phyloP scores from a whole-genome alignment of 2,329 filamentous ascomycete species.

The Dothideomycetidae sp. region DNA sequence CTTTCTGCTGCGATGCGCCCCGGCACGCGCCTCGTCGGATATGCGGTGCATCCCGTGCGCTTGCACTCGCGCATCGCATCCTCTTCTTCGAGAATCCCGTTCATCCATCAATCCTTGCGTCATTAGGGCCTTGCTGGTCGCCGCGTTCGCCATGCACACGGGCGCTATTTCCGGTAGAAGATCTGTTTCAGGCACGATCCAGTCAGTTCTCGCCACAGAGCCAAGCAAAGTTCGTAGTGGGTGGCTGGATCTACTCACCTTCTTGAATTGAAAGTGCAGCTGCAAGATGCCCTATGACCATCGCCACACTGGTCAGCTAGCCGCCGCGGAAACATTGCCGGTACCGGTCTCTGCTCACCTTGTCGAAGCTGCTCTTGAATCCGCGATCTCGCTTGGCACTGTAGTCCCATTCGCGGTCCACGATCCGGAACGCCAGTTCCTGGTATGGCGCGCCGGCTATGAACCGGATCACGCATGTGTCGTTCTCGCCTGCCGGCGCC shows the following conservation, averaged over 20 bases:
- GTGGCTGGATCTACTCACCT: conserved; percentile 49
- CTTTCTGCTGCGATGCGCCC: too few relatives aligned
- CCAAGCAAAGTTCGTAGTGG: too few relatives aligned
- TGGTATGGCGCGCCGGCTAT: conserved; percentile 91
- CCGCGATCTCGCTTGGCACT: conserved; percentile 88
- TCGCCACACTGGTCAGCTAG: conserved; percentile 7
- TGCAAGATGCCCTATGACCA: conserved; percentile 68
- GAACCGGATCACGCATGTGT: conserved; percentile 93
- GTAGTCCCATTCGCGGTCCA: conserved; percentile 98
- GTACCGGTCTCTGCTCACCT: conserved; percentile 46
- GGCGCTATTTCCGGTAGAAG: conserved; percentile 32
- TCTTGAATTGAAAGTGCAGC: conserved; percentile 97
- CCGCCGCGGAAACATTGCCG: conserved; percentile 10
- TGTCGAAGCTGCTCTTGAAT: conserved; percentile 94
- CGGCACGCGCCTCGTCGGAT: too few relatives aligned
- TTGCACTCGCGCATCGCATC: too few relatives aligned
- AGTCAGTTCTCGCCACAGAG: too few relatives aligned
- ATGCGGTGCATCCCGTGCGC: too few relatives aligned
- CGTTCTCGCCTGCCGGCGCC: conserved; percentile 85
- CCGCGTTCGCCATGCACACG: too few relatives aligned
- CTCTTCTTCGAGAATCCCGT: too few relatives aligned
- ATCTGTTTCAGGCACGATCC: conserved; percentile 25
- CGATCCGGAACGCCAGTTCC: conserved; percentile 91
- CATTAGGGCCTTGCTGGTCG: too few relatives aligned
- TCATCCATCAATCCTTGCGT: too few relatives aligned